These are phyloP conservation scores for Raphidocelis subcapitata DNA, from an alignment of 139 green algal genomes.

Conservation along the genomic window DNA sequence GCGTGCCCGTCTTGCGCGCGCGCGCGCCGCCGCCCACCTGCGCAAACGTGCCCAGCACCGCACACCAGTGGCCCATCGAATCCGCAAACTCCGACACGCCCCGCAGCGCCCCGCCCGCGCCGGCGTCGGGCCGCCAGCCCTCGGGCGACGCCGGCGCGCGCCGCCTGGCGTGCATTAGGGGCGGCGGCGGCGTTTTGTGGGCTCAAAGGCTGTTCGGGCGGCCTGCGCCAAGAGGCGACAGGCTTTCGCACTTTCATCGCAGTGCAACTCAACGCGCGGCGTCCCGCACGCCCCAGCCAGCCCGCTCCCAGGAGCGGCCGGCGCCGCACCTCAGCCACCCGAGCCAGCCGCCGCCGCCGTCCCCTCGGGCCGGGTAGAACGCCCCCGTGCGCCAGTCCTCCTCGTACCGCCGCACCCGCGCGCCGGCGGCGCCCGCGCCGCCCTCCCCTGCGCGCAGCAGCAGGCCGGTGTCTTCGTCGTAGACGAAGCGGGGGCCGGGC, in stretches of 20 bases:
- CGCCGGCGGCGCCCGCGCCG: not conserved
- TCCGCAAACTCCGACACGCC: constrained; percentile 19
- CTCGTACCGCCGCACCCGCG: constrained; percentile 12
- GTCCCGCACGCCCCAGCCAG: not conserved
- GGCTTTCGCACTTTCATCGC: not conserved
- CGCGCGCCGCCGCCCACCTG: not conserved
- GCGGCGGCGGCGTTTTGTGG: not conserved
- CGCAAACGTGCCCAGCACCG: constrained; percentile 22
- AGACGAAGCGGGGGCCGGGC: no score
- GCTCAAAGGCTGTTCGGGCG: not conserved
- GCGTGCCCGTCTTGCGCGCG: not conserved
- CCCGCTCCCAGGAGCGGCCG: not conserved
- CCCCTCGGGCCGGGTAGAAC: constrained; percentile 5
- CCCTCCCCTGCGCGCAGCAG: constrained; percentile 14
- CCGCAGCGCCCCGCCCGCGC: not conserved
- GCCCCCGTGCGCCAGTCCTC: constrained; percentile 28
- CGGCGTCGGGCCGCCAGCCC: not conserved
- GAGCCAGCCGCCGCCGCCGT: constrained; percentile 3
- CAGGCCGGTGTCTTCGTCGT: constrained; percentile 18
- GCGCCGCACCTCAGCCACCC: constrained; percentile 18
- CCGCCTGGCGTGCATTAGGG: no score
- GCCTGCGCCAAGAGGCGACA: not conserved
- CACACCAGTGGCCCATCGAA: constrained; percentile 12
- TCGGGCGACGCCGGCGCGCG: no score
- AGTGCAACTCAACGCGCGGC: not conserved